These are phyloP conservation scores for Pascua sp. DNA, from an alignment of 1,284 basidiomycete genomes.

Conservation along the genomic window DNA sequence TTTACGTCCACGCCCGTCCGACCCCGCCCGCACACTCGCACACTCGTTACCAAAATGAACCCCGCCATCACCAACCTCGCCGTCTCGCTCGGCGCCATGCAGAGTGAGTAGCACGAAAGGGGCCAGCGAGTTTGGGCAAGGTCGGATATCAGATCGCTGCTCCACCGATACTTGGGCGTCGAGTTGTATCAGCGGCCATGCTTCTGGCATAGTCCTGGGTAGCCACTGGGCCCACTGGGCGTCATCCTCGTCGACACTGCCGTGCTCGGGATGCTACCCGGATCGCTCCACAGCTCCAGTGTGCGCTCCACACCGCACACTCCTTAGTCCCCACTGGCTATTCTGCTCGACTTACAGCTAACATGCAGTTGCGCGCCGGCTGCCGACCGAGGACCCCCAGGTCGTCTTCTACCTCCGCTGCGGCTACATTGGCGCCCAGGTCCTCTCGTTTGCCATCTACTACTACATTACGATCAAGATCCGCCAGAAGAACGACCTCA, in stretches of 20 bases:
- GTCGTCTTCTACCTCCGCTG: slow-evolving; percentile 18
- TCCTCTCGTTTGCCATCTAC: slow-evolving; percentile 17
- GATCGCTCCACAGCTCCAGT: neutral
- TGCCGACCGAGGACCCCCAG: slow-evolving; percentile 20
- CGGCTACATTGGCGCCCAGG: slow-evolving; percentile 16
- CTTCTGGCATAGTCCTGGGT: neutral
- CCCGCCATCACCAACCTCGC: slow-evolving; percentile 63
- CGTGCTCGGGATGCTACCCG: too few species aligned
- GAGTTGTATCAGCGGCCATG: neutral
- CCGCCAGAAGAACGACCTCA: slow-evolving; percentile 23
- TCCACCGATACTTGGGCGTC: neutral
- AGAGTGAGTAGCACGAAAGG: slow-evolving; percentile 55
- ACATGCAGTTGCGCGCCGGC: slow-evolving; percentile 17
- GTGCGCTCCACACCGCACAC: neutral
- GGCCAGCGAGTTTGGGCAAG: neutral
- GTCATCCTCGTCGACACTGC: too few species aligned
- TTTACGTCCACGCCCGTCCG: neutral
- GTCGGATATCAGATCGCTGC: neutral
- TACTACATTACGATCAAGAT: slow-evolving; percentile 20
- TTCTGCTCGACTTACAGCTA: neutral
- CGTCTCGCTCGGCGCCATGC: slow-evolving; percentile 87
- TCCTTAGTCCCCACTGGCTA: neutral
- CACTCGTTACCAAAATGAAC: slow-evolving; percentile 30
- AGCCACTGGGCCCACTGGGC: too few species aligned
- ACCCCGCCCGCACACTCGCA: slow-evolving; percentile 1